Evolutionary conservation across 192 early-diverging fungal genomes (phyloP).

Genomic region (Chytriomyces sp.): DNA sequence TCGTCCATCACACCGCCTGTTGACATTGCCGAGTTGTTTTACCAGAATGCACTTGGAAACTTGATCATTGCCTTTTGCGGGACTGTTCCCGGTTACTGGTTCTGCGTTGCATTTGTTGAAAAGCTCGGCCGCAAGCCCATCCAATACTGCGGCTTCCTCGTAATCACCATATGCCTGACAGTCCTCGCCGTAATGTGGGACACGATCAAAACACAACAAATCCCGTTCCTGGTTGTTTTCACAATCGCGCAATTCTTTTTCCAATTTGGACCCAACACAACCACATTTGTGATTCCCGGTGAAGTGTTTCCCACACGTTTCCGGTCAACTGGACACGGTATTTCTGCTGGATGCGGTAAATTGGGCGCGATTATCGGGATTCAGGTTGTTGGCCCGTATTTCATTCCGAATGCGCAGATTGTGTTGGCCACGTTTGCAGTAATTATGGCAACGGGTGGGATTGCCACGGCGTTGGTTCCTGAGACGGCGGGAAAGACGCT

Average conservation of each 20-base stretch:
- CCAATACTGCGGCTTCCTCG: conserved; percentile 86
- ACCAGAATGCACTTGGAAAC: conserved; percentile 76
- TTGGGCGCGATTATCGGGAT: conserved; percentile 71
- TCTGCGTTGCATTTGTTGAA: conserved; percentile 91
- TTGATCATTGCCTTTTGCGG: conserved; percentile 78
- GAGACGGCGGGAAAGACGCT: conserved; percentile 81
- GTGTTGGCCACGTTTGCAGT: conserved; percentile 40
- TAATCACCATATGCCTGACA: conserved; percentile 76
- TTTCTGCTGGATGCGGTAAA: conserved; percentile 80
- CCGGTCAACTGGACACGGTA: conserved; percentile 78
- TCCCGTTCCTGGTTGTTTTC: conserved; percentile 53
- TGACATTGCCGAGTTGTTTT: conserved; percentile 48
- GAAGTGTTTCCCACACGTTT: conserved; percentile 76
- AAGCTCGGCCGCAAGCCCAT: conserved; percentile 87
- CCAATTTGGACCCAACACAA: conserved; percentile 97
- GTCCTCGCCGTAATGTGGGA: conserved; percentile 49
- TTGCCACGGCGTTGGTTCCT: conserved; percentile 69
- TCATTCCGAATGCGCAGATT: conserved; percentile 23
- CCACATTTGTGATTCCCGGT: conserved; percentile 81
- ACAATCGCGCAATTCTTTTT: conserved; percentile 68
- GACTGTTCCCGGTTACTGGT: conserved; percentile 92
- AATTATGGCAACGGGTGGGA: conserved; percentile 63
- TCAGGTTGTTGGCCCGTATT: conserved; percentile 51
- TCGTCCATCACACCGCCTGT: conserved; percentile 48
- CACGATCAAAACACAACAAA: conserved; percentile 23